Base-by-base conservation (phyloP, 208 protist genomes). In the Borovskyia barvae region DNA sequence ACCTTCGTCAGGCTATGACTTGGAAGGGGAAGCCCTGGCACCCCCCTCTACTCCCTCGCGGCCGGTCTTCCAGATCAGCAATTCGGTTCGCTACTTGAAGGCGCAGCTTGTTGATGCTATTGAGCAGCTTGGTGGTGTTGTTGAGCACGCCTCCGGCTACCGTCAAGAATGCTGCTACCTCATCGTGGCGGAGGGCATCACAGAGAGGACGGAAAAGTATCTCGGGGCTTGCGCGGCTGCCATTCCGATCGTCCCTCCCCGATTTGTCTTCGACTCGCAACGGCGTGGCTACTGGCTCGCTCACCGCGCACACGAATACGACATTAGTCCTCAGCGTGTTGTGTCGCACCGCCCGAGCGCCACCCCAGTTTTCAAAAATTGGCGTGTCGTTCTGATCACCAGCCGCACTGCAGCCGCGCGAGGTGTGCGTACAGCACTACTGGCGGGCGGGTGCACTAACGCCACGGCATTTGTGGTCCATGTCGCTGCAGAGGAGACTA, bases 181-280 rank as follows among this genome's bases (percentile, higher is more conserved):
- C 9, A 57, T 93, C 19, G 74, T 69, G 22, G 75, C 75, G 12
- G 80, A 88, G 30, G 82, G 86, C 22, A 54, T 84, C 47, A 75
- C 78, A 3, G 82, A 93, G 72, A 74, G 86, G 9, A 93, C 82
- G 24, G 82, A 90, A 60, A 90, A 88, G 62, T 93, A 81, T 36
- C 52, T 93, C 24, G 68, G 82, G 26, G 74, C 75, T 20, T 93
- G 86, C 33, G 86, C 86, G 8, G 82, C 82, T 12, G 63, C 75
- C 4, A 66, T 69, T 9, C 60, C 60, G 50, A 83, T 93, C 17
- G 80, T 93, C 11, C 68, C 86, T 0, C 86, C 86, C 5, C 66
- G 72, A 20, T 93, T 80, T 40, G 78, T 93, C 2, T 68, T 80
- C 46, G 79, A 86, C 29, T 90, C 80, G 5, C 54, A 52, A 12